Percentiles rank a stretch among this genome's conserved stretches.
phyloP scores from a whole-genome alignment of 1,139 yeast species.

The Taphrina communis region DNA sequence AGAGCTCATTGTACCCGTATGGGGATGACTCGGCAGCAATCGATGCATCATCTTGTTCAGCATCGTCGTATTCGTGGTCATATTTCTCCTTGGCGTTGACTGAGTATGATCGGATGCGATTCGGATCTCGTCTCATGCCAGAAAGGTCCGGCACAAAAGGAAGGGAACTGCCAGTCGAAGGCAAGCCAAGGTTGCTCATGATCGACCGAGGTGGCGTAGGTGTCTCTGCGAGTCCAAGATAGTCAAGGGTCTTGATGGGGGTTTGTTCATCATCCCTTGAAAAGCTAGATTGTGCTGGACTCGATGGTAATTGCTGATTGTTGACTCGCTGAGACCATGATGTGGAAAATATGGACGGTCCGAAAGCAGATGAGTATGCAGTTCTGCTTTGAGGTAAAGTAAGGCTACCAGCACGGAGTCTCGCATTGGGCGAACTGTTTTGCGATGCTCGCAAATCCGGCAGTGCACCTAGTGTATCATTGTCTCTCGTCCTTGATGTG shows the following conservation, averaged over 20 bases:
- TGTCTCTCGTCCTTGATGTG: constrained; percentile 12
- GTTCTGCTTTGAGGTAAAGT: constrained; percentile 50
- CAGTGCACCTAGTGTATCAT: constrained; percentile 42
- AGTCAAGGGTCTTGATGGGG: constrained; percentile 46
- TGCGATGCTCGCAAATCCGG: constrained; percentile 36
- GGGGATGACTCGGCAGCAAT: background rate
- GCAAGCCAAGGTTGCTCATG: constrained; percentile 19
- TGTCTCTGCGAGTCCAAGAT: constrained; percentile 46
- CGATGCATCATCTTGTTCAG: constrained; percentile 5
- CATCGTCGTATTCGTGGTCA: constrained; percentile 44
- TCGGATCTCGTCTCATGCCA: constrained; percentile 51
- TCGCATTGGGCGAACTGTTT: constrained; percentile 43
- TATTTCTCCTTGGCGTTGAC: constrained; percentile 49
- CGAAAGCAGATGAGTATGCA: constrained; percentile 49
- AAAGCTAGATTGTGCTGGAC: constrained; percentile 44
- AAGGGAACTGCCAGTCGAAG: constrained; percentile 16
- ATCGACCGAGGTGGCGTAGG: constrained; percentile 42
- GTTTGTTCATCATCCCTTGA: constrained; percentile 44
- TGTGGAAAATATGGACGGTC: constrained; percentile 51
- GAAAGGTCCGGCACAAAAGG: constrained; percentile 48
- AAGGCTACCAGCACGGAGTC: constrained; percentile 51
- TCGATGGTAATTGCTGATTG: constrained; percentile 39
- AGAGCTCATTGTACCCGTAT: constrained; percentile 21
- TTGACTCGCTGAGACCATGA: constrained; percentile 44
- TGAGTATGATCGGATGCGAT: constrained; percentile 54